Base-by-base conservation (phyloP, 257 asterid genomes). In the Fraxinus pennsylvanica region DNA sequence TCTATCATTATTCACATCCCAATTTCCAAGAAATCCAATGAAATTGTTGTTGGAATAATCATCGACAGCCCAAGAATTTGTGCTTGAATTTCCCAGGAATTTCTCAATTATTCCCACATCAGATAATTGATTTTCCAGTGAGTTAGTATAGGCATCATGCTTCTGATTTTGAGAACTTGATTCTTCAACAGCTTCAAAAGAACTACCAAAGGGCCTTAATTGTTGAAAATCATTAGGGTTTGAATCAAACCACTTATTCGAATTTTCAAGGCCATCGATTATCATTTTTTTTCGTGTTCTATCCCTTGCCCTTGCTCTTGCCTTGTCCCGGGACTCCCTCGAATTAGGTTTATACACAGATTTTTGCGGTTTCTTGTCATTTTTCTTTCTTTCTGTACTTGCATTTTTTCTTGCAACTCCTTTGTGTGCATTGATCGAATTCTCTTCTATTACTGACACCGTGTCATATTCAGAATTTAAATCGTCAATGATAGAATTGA, bases 231-330 rank as follows among this genome's bases (percentile, higher is more conserved):
- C 69, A 15, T 67, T 59, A 74, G 81, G 82, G 87, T 76, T 81
- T 32, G 74, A 54, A 13, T 71, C 63, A 21, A 1, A 7, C 78
- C 59, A 35, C 9, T 29, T 74, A 29, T 54, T 73, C 35, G 63
- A 45, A 7, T 43, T 66, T 2, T 73, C 68, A 12, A 61, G 72
- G 38, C 72, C 14, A 54, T n/a, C 86, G 29, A 76, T 75, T 89
- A 86, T 83, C 86, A 77, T 81, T 61, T 86, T 91, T 85, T 86
- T 88, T 76, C 78, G 86, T n/a, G 96, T 87, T 47, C 93, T 78
- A 74, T 86, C 73, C 81, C 89, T 85, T 17, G 92, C 90, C 73
- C 88, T 79, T 22, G 80, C 91, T 74, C 92, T 83, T 22, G 92
- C 90, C 80, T 80, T 82, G 50, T 86, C 96, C 77, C 88, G 88